phyloP scores from a whole-genome alignment of 768 basidiomycete genomes.

The Macrolepiota albuminosa region DNA sequence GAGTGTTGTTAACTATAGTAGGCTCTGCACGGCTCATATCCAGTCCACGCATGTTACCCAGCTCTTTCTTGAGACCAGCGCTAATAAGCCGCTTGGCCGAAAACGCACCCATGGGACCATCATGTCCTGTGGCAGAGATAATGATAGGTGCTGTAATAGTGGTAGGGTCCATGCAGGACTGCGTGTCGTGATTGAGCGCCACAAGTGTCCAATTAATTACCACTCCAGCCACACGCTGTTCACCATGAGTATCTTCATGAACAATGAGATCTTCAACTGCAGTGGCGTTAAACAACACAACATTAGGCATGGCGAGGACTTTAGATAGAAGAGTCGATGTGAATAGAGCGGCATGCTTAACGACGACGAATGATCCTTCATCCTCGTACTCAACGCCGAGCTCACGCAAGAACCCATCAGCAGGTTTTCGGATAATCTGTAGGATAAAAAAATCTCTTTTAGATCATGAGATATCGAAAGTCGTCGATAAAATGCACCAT shows the following conservation, averaged over 20 bases:
- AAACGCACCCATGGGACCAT: constrained; percentile 80
- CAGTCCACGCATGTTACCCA: constrained; percentile 76
- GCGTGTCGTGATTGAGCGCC: constrained; percentile 64
- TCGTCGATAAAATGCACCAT: constrained; percentile 43
- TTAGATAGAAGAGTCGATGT: constrained; percentile 71
- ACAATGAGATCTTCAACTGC: constrained; percentile 80
- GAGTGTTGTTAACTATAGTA: constrained; percentile 72
- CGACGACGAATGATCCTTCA: constrained; percentile 72
- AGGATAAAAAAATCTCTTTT: not conserved
- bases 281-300: constrained; percentile 74
- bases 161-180: constrained; percentile 76
- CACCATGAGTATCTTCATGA: constrained; percentile 48
- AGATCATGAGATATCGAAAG: not conserved
- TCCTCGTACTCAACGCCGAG: constrained; percentile 73
- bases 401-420: constrained; percentile 64
- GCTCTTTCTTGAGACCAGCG: constrained; percentile 64
- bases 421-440: constrained; percentile 75
- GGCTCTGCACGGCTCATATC: constrained; percentile 84
- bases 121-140: constrained; percentile 70
- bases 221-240: constrained; percentile 49
- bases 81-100: constrained; percentile 76
- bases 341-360: constrained; percentile 80
- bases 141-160: constrained; percentile 78
- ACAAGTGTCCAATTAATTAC: constrained; percentile 51
- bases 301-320: constrained; percentile 66